phyloP scores from a whole-genome alignment of 495 filamentous ascomycete genomes.

The Aspergillus ellipticus region DNA sequence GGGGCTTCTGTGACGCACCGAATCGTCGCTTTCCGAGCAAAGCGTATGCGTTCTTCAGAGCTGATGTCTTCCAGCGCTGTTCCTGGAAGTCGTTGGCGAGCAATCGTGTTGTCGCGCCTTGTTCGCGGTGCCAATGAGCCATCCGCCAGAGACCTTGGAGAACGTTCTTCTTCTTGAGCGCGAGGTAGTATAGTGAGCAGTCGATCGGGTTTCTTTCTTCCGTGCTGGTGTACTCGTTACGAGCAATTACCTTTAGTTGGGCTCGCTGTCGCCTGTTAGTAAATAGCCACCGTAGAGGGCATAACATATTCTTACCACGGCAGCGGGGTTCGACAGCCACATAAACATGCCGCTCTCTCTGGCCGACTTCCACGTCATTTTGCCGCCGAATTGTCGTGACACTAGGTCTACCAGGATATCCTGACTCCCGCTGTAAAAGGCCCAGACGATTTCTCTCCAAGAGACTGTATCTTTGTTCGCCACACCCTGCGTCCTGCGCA shows the following conservation, averaged over 20 bases:
- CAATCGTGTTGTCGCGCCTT: conserved; percentile 68
- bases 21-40: conserved; percentile 87
- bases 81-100: conserved; percentile 86
- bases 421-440: conserved; percentile 85
- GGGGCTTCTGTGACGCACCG: conserved; percentile 50
- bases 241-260: conserved; percentile 84
- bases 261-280: conserved; percentile 50
- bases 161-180: conserved; percentile 85
- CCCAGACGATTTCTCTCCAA: conserved; percentile 95
- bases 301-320: conserved; percentile 60
- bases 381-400: conserved; percentile 71
- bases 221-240: conserved; percentile 87
- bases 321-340: conserved; percentile 78
- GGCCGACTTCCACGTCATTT: conserved; percentile 79
- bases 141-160: conserved; percentile 94
- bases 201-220: conserved; percentile 91
- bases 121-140: conserved; percentile 86
- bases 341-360: conserved; percentile 88
- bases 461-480: conserved; percentile 65
- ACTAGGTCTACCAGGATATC: conserved; percentile 90
- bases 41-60: conserved; percentile 97
- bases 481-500: conserved; percentile 60
- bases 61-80: conserved; percentile 80
- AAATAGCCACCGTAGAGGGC: background rate
- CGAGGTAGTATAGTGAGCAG: conserved; percentile 88